A percentile compares a stretch with the other conserved stretches of the same genome.
Conservation (phyloP, 208 protist genomes). For the Trypanosoma vivax region DNA sequence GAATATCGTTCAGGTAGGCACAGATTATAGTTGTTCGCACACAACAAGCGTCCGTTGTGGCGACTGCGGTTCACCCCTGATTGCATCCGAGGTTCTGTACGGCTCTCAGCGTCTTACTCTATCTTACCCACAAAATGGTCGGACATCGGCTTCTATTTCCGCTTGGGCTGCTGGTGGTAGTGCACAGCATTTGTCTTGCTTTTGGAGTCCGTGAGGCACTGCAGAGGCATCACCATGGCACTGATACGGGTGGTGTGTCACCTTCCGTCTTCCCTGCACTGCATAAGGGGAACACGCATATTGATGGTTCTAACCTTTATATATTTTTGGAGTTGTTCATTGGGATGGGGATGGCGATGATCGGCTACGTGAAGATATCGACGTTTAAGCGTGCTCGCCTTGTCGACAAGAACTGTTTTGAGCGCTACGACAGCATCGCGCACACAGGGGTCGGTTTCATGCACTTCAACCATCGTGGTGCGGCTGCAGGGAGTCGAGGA, state of each 20-base stretch:
- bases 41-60: no score
- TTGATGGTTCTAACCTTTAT: constrained; percentile 8
- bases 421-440: constrained; percentile 60
- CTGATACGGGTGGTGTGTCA: background rate
- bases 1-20: no score
- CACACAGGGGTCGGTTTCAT: constrained; percentile 70
- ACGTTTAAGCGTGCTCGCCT: constrained; percentile 51
- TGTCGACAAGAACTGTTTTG: constrained; percentile 40
- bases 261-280: constrained; percentile 1
- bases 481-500: constrained; percentile 4
- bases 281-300: background rate
- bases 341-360: constrained; percentile 31
- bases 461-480: constrained; percentile 85
- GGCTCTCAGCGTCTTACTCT: no score
- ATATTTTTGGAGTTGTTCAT: constrained; percentile 25
- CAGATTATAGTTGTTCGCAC: no score
- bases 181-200: constrained; percentile 62
- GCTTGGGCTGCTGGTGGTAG: constrained; percentile 45
- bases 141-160: constrained; percentile 35
- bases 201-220: constrained; percentile 56
- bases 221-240: constrained; percentile 44
- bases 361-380: constrained; percentile 42
- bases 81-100: no score
- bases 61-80: no score
- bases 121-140: no score